Evolutionary conservation across 306 rosid genomes (phyloP), one percentile per base, ranked within the genome.

Genomic region (Dicorynia guianensis): DNA sequence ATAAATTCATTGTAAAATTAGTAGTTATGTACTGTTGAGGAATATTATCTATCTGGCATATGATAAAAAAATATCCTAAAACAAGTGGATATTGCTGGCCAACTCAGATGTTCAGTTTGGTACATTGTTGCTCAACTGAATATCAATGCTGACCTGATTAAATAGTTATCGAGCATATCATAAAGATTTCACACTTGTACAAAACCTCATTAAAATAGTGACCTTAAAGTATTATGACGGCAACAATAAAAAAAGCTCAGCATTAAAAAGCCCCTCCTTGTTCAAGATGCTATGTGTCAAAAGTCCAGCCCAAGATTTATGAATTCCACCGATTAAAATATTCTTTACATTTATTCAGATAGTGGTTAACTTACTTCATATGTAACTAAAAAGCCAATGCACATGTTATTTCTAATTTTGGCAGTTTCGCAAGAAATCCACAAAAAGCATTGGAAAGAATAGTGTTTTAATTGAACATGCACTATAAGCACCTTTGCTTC

Each of bases 1-100:
- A 76, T 15, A 49, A 71, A 76, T 55, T 53, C 18, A 67, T 72
- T 36, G 62, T 66, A 58, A 72, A 73, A 42, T 74, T 56, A 58
- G 42, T 42, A 59, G 40, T 42, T 35, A 77, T 43, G 7, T 67
- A 65, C 72, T 35, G 53, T 11, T 33, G 70, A 53, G 46, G 58
- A 36, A 76, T 47, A 46, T 25, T 10, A 57, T 25, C 8, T 7
- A 15, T 15, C 10, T 13, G 13, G 48, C 8, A 30, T 18, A 79
- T 25, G 69, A 43, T 25, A 30, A 44, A 53, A 11, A 47, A 17
- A n/a, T 25, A 69, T 34, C 40, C 36, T 62, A 55, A 77, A 67
- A 67, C 57, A 62, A 69, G 40, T 68, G 61, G 49, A 78, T 53
- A 44, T 19, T 63, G 79, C 49, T 48, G 62, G 78, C 18, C n/a